Conservation (phyloP, 306 rosid species). For the Crotalaria pallida region DNA sequence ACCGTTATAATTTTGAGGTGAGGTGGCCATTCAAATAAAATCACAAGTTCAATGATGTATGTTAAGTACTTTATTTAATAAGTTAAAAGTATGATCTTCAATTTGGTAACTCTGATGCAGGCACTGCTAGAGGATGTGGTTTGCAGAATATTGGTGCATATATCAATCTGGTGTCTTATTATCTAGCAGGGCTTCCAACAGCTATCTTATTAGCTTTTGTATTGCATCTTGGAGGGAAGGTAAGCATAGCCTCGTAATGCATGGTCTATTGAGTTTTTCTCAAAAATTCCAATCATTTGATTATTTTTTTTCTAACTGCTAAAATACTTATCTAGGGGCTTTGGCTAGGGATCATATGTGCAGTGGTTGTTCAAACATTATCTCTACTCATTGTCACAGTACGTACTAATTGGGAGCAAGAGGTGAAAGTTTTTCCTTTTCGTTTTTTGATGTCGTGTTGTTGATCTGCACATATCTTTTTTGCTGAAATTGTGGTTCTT, state of each 20-base stretch:
- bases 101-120: conserved; percentile 29
- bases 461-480: too few relatives aligned
- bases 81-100: neutral
- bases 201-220: conserved; percentile 59
- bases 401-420: neutral
- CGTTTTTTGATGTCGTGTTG: neutral
- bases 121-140: conserved; percentile 81
- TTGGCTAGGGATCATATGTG: conserved; percentile 71
- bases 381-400: neutral
- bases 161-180: conserved; percentile 70
- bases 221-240: conserved; percentile 64
- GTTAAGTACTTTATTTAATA: too few relatives aligned
- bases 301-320: neutral
- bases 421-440: neutral
- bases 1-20: too few relatives aligned
- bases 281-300: neutral
- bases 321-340: conserved; percentile 45
- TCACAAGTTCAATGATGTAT: too few relatives aligned
- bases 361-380: conserved; percentile 18
- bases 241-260: conserved; percentile 10
- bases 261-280: neutral
- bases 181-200: conserved; percentile 62
- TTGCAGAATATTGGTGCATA: conserved; percentile 78
- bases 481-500: neutral
- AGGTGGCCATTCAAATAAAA: neutral